Evolutionary conservation across 2,329 filamentous ascomycete species (phyloP).

Genomic region (Bipolaris sorokiniana): DNA sequence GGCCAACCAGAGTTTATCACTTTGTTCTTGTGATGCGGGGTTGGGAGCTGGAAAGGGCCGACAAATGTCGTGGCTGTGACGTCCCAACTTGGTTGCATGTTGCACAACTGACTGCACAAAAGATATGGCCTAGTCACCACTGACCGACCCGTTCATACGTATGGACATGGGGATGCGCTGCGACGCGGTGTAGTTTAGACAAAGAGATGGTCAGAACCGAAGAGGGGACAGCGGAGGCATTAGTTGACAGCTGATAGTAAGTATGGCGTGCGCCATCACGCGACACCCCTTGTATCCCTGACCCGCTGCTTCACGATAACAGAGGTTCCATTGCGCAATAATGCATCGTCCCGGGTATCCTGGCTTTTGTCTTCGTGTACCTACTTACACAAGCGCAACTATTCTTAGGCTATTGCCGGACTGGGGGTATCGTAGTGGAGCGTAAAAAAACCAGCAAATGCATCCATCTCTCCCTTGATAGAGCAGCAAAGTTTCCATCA

Average conservation of each 20-base stretch:
- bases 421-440: too few species aligned
- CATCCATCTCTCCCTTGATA: too few species aligned
- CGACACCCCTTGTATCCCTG: not conserved
- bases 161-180: not conserved
- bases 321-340: not conserved
- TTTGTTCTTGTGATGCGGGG: conserved; percentile 32
- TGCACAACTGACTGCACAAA: conserved; percentile 1
- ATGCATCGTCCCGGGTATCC: not conserved
- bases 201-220: too few species aligned
- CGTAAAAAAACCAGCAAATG: too few species aligned
- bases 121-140: not conserved
- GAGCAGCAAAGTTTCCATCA: too few species aligned
- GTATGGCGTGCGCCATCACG: not conserved
- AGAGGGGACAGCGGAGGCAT: not conserved
- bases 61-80: conserved; percentile 4
- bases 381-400: not conserved
- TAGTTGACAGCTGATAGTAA: not conserved
- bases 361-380: not conserved
- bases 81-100: conserved; percentile 1
- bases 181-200: not conserved
- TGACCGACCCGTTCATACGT: not conserved
- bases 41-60: conserved; percentile 11
- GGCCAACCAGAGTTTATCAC: conserved; percentile 19
- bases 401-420: not conserved
- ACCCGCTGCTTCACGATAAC: not conserved